phyloP scores from a whole-genome alignment of 768 basidiomycete species.

The Leccinum disarticulatum region DNA sequence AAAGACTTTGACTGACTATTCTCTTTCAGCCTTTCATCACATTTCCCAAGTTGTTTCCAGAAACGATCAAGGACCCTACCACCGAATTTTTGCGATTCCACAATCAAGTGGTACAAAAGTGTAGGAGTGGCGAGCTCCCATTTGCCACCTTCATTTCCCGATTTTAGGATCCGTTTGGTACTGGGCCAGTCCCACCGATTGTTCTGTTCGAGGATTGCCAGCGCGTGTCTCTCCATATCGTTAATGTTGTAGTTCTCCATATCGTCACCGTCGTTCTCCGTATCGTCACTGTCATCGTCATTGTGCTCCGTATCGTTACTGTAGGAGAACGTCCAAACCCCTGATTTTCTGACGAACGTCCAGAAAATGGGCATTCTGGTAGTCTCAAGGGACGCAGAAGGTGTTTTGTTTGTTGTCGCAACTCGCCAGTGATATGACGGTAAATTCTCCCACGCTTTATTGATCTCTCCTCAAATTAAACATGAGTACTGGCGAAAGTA shows the following conservation, averaged over 20 bases:
- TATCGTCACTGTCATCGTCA: no score
- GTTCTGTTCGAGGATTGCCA: background rate
- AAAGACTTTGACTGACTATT: background rate
- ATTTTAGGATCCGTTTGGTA: background rate
- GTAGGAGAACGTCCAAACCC: no score
- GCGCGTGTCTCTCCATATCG: background rate
- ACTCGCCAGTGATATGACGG: background rate
- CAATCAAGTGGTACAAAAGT: background rate
- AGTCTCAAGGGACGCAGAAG: no score
- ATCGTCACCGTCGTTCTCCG: no score
- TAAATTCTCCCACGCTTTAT: no score
- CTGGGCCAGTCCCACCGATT: background rate
- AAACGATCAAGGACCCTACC: background rate
- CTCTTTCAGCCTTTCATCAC: background rate
- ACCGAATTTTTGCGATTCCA: background rate
- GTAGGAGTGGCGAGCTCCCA: background rate
- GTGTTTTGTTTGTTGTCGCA: no score
- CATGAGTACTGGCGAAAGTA: constrained; percentile 19
- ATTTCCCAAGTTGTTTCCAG: background rate
- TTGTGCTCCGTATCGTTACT: no score
- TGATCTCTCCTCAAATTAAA: background rate
- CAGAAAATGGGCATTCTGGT: no score
- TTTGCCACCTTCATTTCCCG: background rate
- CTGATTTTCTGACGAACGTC: no score
- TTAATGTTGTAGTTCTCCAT: no score